Conservation (phyloP, 1,284 basidiomycete genomes). For the Garcileccinum viscosum region DNA sequence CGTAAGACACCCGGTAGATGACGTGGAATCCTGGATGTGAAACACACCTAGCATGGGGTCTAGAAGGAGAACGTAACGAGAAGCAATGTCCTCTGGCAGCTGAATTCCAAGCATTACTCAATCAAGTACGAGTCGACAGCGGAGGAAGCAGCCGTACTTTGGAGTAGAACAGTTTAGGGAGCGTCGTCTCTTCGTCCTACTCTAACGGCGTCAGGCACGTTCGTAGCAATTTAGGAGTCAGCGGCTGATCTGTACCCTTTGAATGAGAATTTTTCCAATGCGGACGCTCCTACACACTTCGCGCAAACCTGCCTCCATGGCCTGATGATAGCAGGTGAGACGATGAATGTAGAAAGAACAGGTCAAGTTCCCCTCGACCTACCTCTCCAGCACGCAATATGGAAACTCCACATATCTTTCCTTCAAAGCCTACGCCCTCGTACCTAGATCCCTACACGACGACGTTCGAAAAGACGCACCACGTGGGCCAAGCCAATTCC, state of each 20-base stretch:
- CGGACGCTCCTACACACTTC: conserved; percentile 93
- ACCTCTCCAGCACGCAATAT: conserved; percentile 88
- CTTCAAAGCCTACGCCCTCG: conserved; percentile 90
- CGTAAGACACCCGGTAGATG: neutral
- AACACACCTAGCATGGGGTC: conserved; percentile 96
- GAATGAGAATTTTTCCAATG: conserved; percentile 94
- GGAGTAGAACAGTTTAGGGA: conserved; percentile 89
- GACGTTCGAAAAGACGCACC: neutral
- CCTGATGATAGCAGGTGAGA: conserved; percentile 49
- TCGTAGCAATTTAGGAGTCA: conserved; percentile 5
- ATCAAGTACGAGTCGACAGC: neutral
- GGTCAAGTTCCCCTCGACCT: neutral
- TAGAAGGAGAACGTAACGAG: conserved; percentile 90
- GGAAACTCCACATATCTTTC: conserved; percentile 93
- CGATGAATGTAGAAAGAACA: neutral
- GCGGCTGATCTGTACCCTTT: conserved; percentile 62
- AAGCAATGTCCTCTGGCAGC: conserved; percentile 92
- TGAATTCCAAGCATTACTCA: conserved; percentile 39
- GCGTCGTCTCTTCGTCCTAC: conserved; percentile 90
- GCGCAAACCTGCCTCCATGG: conserved; percentile 92
- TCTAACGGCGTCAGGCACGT: conserved; percentile 10
- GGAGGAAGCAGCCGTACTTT: conserved; percentile 55
- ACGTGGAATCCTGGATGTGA: neutral
- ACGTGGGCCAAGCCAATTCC: neutral
- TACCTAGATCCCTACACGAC: conserved; percentile 75